phyloP scores from a whole-genome alignment of 2,329 filamentous ascomycete genomes.

The Talaromyces piceae region DNA sequence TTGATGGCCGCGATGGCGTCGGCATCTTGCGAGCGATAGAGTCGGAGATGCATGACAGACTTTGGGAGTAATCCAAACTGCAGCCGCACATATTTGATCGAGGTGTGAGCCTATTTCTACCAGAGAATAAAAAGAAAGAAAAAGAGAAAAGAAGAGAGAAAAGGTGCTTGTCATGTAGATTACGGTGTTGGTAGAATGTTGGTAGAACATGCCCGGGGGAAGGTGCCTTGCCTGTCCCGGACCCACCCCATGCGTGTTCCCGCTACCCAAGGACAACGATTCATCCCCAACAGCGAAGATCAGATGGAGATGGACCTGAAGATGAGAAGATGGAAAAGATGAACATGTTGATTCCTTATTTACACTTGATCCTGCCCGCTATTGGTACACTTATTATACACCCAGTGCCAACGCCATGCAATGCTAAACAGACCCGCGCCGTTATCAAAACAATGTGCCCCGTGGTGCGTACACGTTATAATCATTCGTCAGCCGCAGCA shows the following conservation, averaged over 20 bases:
- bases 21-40: slow-evolving; percentile 2
- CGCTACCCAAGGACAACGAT: too few relatives aligned
- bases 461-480: slow-evolving; percentile 16
- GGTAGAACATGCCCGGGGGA: not conserved
- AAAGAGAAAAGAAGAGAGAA: slow-evolving; percentile 12
- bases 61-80: too few relatives aligned
- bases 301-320: too few relatives aligned
- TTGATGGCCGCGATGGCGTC: slow-evolving; percentile 7
- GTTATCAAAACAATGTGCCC: slow-evolving; percentile 4
- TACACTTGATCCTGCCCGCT: not conserved
- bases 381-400: not conserved
- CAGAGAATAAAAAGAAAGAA: too few relatives aligned
- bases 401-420: not conserved
- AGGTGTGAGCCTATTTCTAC: too few relatives aligned
- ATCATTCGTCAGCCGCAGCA: slow-evolving; percentile 25
- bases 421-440: not conserved
- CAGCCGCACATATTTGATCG: too few relatives aligned
- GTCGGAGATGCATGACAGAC: slow-evolving; percentile 11
- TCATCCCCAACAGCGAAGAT: too few relatives aligned
- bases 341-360: not conserved
- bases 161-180: not conserved
- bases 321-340: too few relatives aligned
- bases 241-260: not conserved
- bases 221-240: too few relatives aligned
- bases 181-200: not conserved